Percentiles rank a stretch among this genome's conserved stretches.
These are phyloP conservation scores for Pseudoscleropodium purum DNA, from an alignment of 225 moss, liverwort and hornwort genomes.

Conservation along the genomic window DNA sequence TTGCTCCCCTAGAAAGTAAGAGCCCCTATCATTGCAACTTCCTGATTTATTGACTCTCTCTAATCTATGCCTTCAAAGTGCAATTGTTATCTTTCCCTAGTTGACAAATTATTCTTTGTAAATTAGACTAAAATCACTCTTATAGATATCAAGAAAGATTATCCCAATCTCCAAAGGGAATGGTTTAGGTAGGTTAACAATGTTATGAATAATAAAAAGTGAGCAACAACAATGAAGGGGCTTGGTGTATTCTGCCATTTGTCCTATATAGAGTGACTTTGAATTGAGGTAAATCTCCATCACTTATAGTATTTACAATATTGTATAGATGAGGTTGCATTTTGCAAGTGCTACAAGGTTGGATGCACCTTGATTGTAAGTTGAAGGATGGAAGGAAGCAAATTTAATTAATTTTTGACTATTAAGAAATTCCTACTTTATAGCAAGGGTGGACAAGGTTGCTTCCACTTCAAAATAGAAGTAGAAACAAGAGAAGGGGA, in stretches of 20 bases:
- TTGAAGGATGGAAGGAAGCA: fast-evolving
- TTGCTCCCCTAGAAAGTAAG: fast-evolving
- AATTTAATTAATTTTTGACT: neutral
- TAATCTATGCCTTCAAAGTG: fast-evolving
- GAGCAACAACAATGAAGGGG: neutral
- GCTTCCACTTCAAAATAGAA: neutral
- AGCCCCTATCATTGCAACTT: neutral
- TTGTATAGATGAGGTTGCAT: neutral
- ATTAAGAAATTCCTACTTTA: neutral
- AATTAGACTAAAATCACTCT: too few relatives aligned
- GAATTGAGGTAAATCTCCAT: neutral
- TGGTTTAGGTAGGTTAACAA: neutral
- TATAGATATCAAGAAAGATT: fast-evolving
- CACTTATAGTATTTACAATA: fast-evolving
- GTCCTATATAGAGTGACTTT: neutral
- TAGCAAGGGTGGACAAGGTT: fast-evolving
- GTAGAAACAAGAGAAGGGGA: neutral
- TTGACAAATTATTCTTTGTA: neutral
- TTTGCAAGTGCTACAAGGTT: neutral
- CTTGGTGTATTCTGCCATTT: neutral
- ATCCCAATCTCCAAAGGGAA: fast-evolving
- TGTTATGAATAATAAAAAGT: neutral
- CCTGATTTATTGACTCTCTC: fast-evolving
- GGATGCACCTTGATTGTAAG: neutral
- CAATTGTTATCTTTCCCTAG: fast-evolving